A percentile compares a stretch with the other conserved stretches of the same genome.
Evolutionary conservation across 768 basidiomycete species (phyloP).

Genomic region (Tulasnella calospora): DNA sequence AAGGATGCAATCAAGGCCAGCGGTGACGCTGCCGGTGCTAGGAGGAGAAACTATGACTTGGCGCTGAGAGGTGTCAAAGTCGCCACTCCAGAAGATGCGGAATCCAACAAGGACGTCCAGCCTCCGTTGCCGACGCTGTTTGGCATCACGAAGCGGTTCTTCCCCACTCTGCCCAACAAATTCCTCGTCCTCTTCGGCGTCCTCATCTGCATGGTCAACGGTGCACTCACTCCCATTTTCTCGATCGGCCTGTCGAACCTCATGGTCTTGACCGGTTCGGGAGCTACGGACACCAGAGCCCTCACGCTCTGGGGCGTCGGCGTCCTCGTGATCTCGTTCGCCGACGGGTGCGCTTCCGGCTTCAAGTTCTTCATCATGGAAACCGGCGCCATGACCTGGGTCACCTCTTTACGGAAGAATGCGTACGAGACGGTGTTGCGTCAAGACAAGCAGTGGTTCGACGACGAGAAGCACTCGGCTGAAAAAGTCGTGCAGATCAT

Average conservation of each 20-base stretch:
- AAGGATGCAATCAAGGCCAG: constrained; percentile 40
- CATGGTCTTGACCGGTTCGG: constrained; percentile 33
- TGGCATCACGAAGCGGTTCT: constrained; percentile 39
- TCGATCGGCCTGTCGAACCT: constrained; percentile 56
- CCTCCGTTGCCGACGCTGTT: constrained; percentile 28
- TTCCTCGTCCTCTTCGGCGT: constrained; percentile 65
- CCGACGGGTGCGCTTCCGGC: constrained; percentile 71
- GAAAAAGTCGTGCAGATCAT: constrained; percentile 64
- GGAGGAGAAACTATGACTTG: background rate
- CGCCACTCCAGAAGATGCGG: background rate
- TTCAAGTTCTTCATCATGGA: constrained; percentile 81
- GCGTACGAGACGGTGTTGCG: constrained; percentile 57
- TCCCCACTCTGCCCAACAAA: constrained; percentile 72
- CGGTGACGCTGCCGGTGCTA: constrained; percentile 37
- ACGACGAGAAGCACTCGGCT: constrained; percentile 56
- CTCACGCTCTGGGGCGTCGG: constrained; percentile 28
- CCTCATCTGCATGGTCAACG: constrained; percentile 61
- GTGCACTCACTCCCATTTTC: constrained; percentile 87
- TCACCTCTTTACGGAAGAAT: constrained; percentile 53
- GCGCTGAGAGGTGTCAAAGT: background rate
- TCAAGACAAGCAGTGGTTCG: constrained; percentile 89
- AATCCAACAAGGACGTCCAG: constrained; percentile 3
- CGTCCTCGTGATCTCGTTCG: constrained; percentile 60
- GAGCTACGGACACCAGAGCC: constrained; percentile 29
- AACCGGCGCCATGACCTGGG: constrained; percentile 67